Evolutionary conservation across 805 yeast species (phyloP).

Genomic region (Metschnikowia henanensis): DNA sequence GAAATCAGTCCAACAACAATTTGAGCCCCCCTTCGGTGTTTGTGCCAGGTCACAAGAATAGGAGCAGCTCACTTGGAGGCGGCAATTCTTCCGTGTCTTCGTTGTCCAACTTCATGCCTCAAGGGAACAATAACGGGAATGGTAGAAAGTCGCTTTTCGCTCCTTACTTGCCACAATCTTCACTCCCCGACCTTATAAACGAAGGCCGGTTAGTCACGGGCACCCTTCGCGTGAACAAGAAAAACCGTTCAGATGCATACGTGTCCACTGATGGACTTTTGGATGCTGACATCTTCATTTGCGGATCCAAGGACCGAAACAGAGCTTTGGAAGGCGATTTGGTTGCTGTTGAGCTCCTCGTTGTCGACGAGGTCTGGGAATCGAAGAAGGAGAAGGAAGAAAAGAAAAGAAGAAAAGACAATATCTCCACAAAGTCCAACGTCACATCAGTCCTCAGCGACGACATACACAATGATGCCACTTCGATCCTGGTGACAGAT

Average conservation of each 20-base stretch:
- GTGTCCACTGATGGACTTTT: constrained; percentile 95
- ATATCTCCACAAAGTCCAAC: constrained; percentile 37
- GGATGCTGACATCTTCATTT: constrained; percentile 95
- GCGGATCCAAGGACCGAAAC: constrained; percentile 98
- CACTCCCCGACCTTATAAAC: constrained; percentile 82
- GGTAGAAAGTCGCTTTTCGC: constrained; percentile 85
- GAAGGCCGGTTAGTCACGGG: constrained; percentile 95
- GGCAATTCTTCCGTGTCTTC: constrained; percentile 61
- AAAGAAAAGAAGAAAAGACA: constrained; percentile 86
- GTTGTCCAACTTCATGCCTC: constrained; percentile 38
- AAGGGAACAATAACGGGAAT: constrained; percentile 33
- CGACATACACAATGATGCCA: constrained; percentile 80
- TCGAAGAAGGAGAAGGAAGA: constrained; percentile 96
- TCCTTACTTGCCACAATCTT: constrained; percentile 92
- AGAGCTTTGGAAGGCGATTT: constrained; percentile 96
- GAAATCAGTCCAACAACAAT: constrained; percentile 24
- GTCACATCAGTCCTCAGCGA: constrained; percentile 48
- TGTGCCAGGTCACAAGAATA: constrained; percentile 77
- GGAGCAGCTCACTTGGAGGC: constrained; percentile 62
- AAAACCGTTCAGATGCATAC: constrained; percentile 96
- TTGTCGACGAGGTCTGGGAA: constrained; percentile 97
- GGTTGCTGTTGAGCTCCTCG: constrained; percentile 92
- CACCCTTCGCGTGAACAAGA: constrained; percentile 88
- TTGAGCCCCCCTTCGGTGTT: constrained; percentile 46
- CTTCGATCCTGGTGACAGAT: constrained; percentile 48